phyloP scores from a whole-genome alignment of 192 early-diverging fungal species.

The Coemansia sp. region DNA sequence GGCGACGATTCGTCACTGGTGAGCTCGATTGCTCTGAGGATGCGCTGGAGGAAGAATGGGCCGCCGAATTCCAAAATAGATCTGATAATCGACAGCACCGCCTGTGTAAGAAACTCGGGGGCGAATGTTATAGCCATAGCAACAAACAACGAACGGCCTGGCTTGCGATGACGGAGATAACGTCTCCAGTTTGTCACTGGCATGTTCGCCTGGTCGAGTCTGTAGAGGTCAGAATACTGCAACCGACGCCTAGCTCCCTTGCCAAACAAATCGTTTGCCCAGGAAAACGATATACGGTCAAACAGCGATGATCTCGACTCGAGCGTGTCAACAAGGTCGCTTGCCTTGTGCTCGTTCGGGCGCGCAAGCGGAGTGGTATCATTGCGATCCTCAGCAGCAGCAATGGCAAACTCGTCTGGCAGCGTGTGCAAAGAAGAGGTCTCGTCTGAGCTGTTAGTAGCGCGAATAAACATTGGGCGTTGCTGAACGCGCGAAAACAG shows the following conservation, averaged over 20 bases:
- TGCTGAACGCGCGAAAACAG: conserved; percentile 7
- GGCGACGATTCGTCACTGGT: conserved; percentile 12
- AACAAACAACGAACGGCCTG: conserved; percentile 30
- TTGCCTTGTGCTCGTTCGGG: conserved; percentile 6
- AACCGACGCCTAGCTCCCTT: conserved; percentile 56
- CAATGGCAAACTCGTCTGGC: not conserved
- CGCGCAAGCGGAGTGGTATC: conserved; percentile 28
- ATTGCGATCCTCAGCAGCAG: not conserved
- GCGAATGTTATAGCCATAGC: conserved; percentile 42
- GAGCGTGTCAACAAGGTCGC: conserved; percentile 27
- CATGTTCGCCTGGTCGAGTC: conserved; percentile 54
- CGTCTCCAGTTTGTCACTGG: conserved; percentile 39
- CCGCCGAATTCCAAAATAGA: conserved; percentile 48
- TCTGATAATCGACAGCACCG: conserved; percentile 21
- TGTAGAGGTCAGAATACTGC: conserved; percentile 58
- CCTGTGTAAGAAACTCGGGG: conserved; percentile 48
- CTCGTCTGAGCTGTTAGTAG: not conserved
- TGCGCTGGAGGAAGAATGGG: conserved; percentile 62
- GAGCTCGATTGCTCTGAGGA: conserved; percentile 54
- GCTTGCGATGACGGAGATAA: conserved; percentile 24
- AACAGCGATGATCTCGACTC: conserved; percentile 33
- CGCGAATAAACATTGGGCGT: conserved; percentile 15
- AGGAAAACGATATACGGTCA: conserved; percentile 27
- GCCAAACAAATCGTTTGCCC: conserved; percentile 50
- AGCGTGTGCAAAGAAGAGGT: not conserved